phyloP scores from a whole-genome alignment of 2,329 filamentous ascomycete genomes.

The Podosphaera xanthii region DNA sequence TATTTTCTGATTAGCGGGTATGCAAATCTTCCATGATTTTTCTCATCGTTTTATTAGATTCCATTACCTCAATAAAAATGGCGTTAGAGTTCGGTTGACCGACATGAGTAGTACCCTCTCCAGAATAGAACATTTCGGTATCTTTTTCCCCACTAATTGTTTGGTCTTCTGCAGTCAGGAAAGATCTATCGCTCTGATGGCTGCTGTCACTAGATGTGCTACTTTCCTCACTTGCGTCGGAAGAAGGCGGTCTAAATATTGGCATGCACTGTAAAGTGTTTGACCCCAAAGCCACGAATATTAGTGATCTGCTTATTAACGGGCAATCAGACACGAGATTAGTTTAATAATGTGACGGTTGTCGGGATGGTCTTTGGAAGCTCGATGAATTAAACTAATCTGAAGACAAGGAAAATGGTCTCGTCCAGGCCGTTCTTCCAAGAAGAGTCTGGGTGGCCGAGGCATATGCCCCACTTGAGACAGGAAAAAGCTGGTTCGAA shows the following conservation, averaged over 20 bases:
- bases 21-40: not conserved
- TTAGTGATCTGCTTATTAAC: not conserved
- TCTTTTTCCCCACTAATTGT: not conserved
- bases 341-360: not conserved
- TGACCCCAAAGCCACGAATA: not conserved
- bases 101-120: not conserved
- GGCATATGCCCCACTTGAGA: no score
- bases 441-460: no score
- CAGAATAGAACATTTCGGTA: not conserved
- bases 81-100: not conserved
- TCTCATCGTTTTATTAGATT: not conserved
- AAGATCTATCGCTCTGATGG: not conserved
- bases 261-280: not conserved
- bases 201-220: not conserved
- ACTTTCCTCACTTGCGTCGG: not conserved
- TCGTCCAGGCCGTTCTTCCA: not conserved
- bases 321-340: not conserved
- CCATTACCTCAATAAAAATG: not conserved
- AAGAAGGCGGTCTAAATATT: not conserved
- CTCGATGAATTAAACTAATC: not conserved
- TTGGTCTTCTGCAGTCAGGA: not conserved
- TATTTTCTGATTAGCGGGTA: no score
- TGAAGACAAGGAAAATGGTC: not conserved
- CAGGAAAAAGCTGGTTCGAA: no score
- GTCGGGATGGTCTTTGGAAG: not conserved